A percentile compares a stretch with the other conserved stretches of the same genome.
Conservation (phyloP, 495 filamentous ascomycete genomes). For the Jackrogersella minutella region DNA sequence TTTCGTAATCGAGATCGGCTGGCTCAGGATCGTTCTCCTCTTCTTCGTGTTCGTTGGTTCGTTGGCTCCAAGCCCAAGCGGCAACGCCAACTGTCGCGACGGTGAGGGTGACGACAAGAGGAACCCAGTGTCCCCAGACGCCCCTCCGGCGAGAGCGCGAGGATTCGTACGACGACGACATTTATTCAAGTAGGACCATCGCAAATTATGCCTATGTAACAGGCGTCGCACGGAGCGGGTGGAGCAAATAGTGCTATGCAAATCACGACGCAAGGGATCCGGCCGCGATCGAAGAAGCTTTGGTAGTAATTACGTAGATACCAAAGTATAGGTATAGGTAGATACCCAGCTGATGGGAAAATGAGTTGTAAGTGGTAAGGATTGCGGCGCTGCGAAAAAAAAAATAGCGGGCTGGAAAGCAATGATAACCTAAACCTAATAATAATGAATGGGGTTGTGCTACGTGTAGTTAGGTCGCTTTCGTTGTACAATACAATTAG, state of each 20-base stretch:
- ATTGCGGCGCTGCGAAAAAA: slow-evolving; percentile 14
- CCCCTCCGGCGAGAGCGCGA: slow-evolving; percentile 71
- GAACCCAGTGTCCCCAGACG: slow-evolving; percentile 83
- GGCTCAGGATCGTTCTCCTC: slow-evolving; percentile 51
- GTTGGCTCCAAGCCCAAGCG: slow-evolving; percentile 93
- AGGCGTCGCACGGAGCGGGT: slow-evolving; percentile 38
- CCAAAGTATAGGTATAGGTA: background rate
- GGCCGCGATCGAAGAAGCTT: slow-evolving; percentile 12
- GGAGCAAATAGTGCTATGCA: slow-evolving; percentile 25
- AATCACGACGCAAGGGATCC: slow-evolving; percentile 30
- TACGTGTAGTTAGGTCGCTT: slow-evolving; percentile 40
- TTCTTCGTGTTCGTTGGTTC: slow-evolving; percentile 74
- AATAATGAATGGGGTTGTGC: slow-evolving; percentile 25
- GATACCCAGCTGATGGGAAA: background rate
- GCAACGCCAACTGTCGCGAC: slow-evolving; percentile 83
- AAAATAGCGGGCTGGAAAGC: slow-evolving; percentile 32
- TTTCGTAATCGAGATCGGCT: slow-evolving; percentile 58
- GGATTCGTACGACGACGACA: slow-evolving; percentile 80
- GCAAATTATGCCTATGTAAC: slow-evolving; percentile 31
- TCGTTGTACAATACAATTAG: background rate
- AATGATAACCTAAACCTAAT: slow-evolving; percentile 14
- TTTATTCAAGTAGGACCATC: slow-evolving; percentile 55
- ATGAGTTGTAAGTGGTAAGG: background rate
- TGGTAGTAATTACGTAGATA: slow-evolving; percentile 15
- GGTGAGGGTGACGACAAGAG: slow-evolving; percentile 82